Conservation (phyloP, 108 stramenopile genomes). For the Nannochloropsis salina region DNA sequence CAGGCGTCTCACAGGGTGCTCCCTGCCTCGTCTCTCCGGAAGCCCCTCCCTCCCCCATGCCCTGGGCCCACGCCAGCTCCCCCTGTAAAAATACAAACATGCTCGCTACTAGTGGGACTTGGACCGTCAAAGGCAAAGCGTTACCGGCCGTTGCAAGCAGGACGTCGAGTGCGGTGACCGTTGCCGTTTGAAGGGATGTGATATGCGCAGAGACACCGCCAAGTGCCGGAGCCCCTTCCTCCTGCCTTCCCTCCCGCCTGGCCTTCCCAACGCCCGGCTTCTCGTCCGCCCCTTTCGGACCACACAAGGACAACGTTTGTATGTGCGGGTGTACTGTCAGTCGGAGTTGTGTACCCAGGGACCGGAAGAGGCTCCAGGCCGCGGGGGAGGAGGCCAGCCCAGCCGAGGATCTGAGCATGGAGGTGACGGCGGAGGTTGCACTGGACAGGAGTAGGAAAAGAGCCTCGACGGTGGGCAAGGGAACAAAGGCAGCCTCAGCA, state of each 20-base stretch:
- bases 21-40: neutral
- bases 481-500: neutral
- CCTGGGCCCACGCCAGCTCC: neutral
- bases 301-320: neutral
- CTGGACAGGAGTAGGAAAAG: neutral
- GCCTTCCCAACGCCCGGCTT: neutral
- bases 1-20: neutral
- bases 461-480: neutral
- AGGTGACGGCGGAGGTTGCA: neutral
- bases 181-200: neutral
- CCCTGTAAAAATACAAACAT: neutral
- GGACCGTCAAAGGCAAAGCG: neutral
- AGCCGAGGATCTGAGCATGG: neutral
- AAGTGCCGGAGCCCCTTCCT: neutral
- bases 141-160: neutral
- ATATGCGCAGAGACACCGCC: neutral
- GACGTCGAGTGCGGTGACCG: neutral
- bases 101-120: neutral
- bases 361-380: neutral
- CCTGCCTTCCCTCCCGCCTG: neutral
- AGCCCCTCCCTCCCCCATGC: neutral
- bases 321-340: neutral
- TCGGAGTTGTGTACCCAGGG: neutral
- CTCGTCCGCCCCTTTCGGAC: neutral
- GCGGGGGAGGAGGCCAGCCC: neutral